These are phyloP conservation scores for Leishmania gerbilli DNA, from an alignment of 208 protist genomes.

Conservation along the genomic window DNA sequence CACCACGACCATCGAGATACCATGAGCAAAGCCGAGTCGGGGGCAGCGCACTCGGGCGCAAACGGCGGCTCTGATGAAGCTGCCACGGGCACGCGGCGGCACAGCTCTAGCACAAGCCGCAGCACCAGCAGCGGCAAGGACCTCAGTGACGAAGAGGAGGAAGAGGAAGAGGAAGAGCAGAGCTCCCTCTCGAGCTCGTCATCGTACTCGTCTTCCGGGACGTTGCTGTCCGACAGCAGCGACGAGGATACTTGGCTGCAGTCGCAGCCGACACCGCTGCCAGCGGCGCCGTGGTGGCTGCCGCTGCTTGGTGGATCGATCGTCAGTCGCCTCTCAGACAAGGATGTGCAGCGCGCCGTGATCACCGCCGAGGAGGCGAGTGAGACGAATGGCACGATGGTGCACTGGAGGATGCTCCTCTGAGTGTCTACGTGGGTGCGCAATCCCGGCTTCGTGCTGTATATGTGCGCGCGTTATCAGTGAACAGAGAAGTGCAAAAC, in stretches of 20 bases:
- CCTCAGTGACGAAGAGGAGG: conserved; percentile 15
- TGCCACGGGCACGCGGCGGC: not conserved
- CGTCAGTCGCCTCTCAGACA: conserved; percentile 43
- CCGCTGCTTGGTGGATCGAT: conserved; percentile 60
- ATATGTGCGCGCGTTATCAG: not conserved
- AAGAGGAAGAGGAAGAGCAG: not conserved
- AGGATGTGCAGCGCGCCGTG: conserved; percentile 42
- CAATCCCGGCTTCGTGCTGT: not conserved
- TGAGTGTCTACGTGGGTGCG: not conserved
- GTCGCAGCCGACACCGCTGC: conserved; percentile 39
- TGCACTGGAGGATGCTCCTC: conserved; percentile 56
- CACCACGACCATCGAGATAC: not conserved
- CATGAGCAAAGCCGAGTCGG: not conserved
- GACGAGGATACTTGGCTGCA: conserved; percentile 30
- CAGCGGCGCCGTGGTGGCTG: conserved; percentile 49
- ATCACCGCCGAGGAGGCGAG: conserved; percentile 51
- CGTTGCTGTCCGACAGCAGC: conserved; percentile 10
- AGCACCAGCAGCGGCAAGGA: not conserved
- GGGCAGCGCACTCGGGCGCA: not conserved
- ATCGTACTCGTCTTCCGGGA: conserved; percentile 5
- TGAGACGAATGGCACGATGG: conserved; percentile 49
- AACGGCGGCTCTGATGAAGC: not conserved
- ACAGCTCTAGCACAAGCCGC: not conserved
- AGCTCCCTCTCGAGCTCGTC: conserved; percentile 9
- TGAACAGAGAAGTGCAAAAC: not conserved